These are phyloP conservation scores for Scheffersomyces segobiensis DNA, from an alignment of 1,139 yeast species.

Conservation along the genomic window DNA sequence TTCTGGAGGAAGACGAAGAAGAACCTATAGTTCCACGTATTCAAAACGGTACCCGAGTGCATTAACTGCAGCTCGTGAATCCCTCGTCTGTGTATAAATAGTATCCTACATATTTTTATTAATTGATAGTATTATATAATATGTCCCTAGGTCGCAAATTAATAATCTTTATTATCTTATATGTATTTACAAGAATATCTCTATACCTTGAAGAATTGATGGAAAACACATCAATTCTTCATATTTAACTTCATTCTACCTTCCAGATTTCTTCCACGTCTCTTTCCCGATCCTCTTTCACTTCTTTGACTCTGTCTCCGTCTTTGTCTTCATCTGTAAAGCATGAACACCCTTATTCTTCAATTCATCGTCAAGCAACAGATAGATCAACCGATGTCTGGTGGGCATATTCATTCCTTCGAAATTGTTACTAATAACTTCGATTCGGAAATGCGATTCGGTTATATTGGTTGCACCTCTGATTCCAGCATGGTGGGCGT, in stretches of 20 bases:
- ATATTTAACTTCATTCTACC: neutral
- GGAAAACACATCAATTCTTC: too few relatives aligned
- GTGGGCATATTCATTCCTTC: slow-evolving; percentile 66
- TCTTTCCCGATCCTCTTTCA: slow-evolving; percentile 3
- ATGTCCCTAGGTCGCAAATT: neutral
- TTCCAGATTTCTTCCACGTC: neutral
- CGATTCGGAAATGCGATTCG: slow-evolving; percentile 82
- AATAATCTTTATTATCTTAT: neutral
- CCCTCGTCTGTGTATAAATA: neutral
- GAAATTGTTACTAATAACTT: slow-evolving; percentile 71
- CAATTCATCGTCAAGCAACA: slow-evolving; percentile 70
- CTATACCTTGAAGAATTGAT: too few relatives aligned
- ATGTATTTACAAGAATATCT: neutral
- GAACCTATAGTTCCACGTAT: neutral
- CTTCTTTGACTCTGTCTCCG: slow-evolving; percentile 59
- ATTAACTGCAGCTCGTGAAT: neutral
- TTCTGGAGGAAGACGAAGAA: slow-evolving; percentile 12
- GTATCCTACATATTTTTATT: neutral
- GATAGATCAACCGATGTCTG: slow-evolving; percentile 78
- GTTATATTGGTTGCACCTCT: slow-evolving; percentile 68
- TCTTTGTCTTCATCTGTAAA: slow-evolving; percentile 80
- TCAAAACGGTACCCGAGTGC: neutral
- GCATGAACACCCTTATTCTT: slow-evolving; percentile 80
- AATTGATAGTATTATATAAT: neutral
- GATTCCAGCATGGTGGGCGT: slow-evolving; percentile 85